Evolutionary conservation across 192 early-diverging fungal species (phyloP).

Genomic region (Backusella sp.): DNA sequence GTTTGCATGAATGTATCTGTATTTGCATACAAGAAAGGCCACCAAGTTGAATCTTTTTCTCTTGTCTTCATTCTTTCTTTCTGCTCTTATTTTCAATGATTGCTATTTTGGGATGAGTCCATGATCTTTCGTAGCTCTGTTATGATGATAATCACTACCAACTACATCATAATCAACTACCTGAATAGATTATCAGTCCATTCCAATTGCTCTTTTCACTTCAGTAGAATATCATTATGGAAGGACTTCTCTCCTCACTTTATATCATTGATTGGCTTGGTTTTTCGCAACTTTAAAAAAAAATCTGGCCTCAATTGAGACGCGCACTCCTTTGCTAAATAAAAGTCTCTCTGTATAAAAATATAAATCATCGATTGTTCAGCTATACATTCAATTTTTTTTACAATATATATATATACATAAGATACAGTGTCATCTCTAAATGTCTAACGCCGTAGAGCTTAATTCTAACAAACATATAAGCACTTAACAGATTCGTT

Average conservation of each 20-base stretch:
- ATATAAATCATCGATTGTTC: neutral
- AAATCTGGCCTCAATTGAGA: too few species aligned
- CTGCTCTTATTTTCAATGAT: too few species aligned
- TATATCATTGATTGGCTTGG: neutral
- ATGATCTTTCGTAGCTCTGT: too few species aligned
- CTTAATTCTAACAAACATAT: too few species aligned
- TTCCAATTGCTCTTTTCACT: neutral
- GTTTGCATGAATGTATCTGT: neutral
- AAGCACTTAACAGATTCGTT: too few species aligned
- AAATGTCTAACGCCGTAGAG: too few species aligned
- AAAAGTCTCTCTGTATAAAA: neutral
- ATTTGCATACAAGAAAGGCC: neutral
- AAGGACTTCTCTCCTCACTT: neutral
- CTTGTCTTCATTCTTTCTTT: too few species aligned
- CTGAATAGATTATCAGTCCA: neutral
- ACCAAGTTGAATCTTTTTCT: neutral
- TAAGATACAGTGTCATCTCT: too few species aligned
- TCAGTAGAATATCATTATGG: neutral
- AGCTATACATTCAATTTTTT: too few species aligned
- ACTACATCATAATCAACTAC: neutral
- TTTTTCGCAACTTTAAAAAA: neutral
- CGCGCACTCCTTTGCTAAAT: neutral
- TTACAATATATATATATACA: too few species aligned
- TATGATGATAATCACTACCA: neutral
- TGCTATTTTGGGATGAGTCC: too few species aligned